These are phyloP conservation scores for Fusarium metavorans DNA, from an alignment of 2,329 filamentous ascomycete species.

Conservation along the genomic window DNA sequence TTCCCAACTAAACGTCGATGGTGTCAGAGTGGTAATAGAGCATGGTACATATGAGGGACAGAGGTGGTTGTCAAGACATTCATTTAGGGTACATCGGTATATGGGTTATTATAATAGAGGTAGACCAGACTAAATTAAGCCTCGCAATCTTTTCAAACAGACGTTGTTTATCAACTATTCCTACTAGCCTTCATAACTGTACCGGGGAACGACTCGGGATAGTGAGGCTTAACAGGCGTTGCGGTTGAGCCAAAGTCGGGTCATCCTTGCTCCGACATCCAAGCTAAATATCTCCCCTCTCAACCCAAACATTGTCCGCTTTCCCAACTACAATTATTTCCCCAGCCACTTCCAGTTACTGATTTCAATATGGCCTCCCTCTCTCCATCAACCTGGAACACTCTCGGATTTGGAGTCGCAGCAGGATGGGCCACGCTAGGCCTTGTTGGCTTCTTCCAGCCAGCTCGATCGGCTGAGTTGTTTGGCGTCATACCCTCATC, in stretches of 20 bases:
- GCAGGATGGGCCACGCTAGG: constrained; percentile 28
- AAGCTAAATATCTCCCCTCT: not conserved
- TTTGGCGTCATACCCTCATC: constrained; percentile 17
- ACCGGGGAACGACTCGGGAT: not conserved
- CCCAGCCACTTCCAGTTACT: not conserved
- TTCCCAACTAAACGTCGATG: constrained; percentile 12
- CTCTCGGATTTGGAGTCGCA: constrained; percentile 35
- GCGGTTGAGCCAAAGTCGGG: not conserved
- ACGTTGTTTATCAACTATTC: not conserved
- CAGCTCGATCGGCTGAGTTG: constrained; percentile 16
- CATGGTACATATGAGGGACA: not conserved
- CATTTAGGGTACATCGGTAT: not conserved
- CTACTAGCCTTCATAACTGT: not conserved
- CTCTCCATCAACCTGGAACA: constrained; percentile 30
- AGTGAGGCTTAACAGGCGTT: not conserved
- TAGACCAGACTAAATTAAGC: not conserved
- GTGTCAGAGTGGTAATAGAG: not conserved
- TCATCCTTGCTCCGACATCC: not conserved
- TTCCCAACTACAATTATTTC: not conserved
- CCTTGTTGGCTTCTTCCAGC: constrained; percentile 14
- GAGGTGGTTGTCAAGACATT: not conserved
- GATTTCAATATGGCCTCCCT: not conserved
- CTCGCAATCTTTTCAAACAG: not conserved
- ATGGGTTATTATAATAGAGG: not conserved
- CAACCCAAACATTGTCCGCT: not conserved